Evolutionary conservation across 768 basidiomycete genomes (phyloP), one percentile per base, ranked within the genome.

Genomic region (Amanita polypyramis): DNA sequence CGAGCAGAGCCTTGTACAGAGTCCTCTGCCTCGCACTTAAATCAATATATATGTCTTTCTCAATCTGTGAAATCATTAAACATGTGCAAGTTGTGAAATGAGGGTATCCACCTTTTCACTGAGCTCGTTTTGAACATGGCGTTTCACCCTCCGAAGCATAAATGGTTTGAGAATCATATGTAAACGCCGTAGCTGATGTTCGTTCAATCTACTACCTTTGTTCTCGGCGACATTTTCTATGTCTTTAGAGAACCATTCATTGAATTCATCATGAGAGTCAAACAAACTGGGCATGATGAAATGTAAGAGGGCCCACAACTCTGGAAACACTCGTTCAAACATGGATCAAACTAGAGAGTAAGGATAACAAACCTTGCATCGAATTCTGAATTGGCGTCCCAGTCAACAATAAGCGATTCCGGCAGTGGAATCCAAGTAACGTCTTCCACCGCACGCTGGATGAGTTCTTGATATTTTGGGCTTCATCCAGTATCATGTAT

Each of bases 221-320:
- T 92, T 93, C 63, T 92, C 93, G 4, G 76, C 76, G 14, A 90
- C 91, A 60, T 88, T 94, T 69, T 99, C 96, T 46, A 98, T 97
- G 58, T 97, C 96, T 65, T 97, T 96, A 9, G 95, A 96, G 64
- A 99, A 99, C 96, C 96, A 99, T 63, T 98, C 95, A 61, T 87
- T 92, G 72, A 99, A 99, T 66, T 99, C 96, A 59, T 98, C 94
- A 58, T 98, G 94, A 11, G 94, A 97, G 63, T 98, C 96, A 64
- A 99, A 99, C 46, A 99, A 70, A 61, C 89, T 94, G 2, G 96
- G 96, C 96, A 99, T 99, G 69, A 99, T 98, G 70, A 99, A 99
- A 63, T 99, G 96, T 36, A 99, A 72, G 50, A 99, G 72, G 1
- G 96, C 96, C 96, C 96, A 99, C 14, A 99, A 72, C 65, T 99